phyloP scores from a whole-genome alignment of 1,284 basidiomycete genomes.

The Cryptococcus floricola region DNA sequence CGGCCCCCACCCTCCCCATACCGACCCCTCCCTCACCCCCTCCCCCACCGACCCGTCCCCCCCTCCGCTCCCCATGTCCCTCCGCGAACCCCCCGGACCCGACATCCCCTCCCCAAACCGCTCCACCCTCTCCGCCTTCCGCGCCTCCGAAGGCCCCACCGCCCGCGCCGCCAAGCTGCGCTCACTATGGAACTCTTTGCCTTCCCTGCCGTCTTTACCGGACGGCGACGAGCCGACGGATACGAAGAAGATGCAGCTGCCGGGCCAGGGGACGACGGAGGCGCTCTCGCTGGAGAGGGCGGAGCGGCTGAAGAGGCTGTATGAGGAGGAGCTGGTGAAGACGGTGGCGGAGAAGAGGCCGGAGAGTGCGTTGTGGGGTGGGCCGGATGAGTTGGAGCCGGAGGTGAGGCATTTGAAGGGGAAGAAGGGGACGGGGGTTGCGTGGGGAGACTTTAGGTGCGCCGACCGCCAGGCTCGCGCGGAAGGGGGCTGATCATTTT shows the following conservation, averaged over 20 bases:
- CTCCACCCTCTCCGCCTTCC: slow-evolving; percentile 44
- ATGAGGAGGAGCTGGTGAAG: slow-evolving; percentile 71
- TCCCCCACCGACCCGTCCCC: slow-evolving; percentile 12
- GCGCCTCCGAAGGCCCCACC: slow-evolving; percentile 39
- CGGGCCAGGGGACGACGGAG: slow-evolving; percentile 46
- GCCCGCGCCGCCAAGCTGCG: slow-evolving; percentile 42
- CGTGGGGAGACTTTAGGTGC: slow-evolving; percentile 70
- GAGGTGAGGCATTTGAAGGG: slow-evolving; percentile 22
- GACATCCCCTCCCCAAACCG: slow-evolving; percentile 24
- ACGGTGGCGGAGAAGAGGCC: slow-evolving; percentile 52
- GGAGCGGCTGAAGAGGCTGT: slow-evolving; percentile 63
- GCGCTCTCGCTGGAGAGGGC: slow-evolving; percentile 65
- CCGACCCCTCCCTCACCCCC: slow-evolving; percentile 3
- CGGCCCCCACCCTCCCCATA: slow-evolving; percentile 8
- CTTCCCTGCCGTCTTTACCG: slow-evolving; percentile 31
- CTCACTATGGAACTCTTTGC: slow-evolving; percentile 46
- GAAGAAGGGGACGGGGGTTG: slow-evolving; percentile 53
- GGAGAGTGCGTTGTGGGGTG: slow-evolving; percentile 50
- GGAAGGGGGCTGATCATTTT: not conserved
- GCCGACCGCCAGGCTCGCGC: too few relatives aligned
- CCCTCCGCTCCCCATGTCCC: slow-evolving; percentile 10
- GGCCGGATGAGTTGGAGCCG: slow-evolving; percentile 52
- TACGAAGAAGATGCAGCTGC: slow-evolving; percentile 42
- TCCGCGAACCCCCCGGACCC: slow-evolving; percentile 33
- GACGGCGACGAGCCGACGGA: slow-evolving; percentile 24